Base-by-base conservation (phyloP, 371 early-diverging fungal species). In the Mucor sp. region DNA sequence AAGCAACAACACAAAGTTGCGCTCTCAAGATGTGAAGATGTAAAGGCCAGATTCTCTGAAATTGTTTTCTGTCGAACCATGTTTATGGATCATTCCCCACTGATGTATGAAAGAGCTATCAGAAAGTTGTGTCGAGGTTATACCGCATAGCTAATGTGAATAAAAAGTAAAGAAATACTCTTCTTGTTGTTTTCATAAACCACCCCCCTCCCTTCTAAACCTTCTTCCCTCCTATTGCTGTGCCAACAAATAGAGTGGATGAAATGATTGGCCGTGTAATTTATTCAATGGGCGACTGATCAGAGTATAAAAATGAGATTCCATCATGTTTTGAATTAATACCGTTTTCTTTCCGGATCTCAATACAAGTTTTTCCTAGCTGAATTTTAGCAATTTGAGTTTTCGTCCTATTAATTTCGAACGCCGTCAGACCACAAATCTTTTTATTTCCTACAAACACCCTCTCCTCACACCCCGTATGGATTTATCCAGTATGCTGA, bases 41-140 rank as follows among this genome's bases (percentile, higher is more conserved):
- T 91, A 15, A 77, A 84, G 28, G 85, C 81, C 50, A 78, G 87
- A 53, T 91, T 92, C 63, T 80, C 82, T 5, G 91, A 91, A 64
- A 76, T 93, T 9, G 77, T 83, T 19, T 92, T 93, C 72, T 79
- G 87, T 6, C 76, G 86, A 63, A 84, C 86, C 35, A 92, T 93
- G 93, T 80, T 93, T 62, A 78, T 83, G 17, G 91, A 93, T 53
- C 93, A 93, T 69, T 81, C 83, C 55, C 92, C 93, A 5, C 82
- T 82, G 25, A 83, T 83, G 47, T 92, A 92, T 68, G 93, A 92
- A 70, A 68, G 67, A 35, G 62, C 75, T 27, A 74, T 78, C 25
- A 65, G 37, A 37, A 67, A 67, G 17, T n/a, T 67, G 23, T 67
- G 67, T 61, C 25, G 62, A 57, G 56, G 67, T 9, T 56, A 56